Evolutionary conservation across 2,329 filamentous ascomycete species (phyloP).

Genomic region (Pestalotiopsis sp.): DNA sequence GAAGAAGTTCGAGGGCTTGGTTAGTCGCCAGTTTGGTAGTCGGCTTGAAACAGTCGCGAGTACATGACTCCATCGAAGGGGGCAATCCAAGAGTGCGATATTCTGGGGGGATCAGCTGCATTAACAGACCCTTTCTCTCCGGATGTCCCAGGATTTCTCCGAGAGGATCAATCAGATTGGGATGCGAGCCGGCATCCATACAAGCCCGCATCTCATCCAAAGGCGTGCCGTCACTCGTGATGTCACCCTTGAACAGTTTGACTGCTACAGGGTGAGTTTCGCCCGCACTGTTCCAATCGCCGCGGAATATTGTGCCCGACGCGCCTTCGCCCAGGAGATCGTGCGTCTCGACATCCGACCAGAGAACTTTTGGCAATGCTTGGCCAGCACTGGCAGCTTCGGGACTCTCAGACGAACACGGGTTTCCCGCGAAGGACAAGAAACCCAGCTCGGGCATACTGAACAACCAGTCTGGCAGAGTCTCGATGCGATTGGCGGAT

Average conservation of each 20-base stretch:
- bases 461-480: slow-evolving; percentile 46
- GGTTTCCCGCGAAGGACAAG: slow-evolving; percentile 50
- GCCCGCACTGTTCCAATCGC: slow-evolving; percentile 33
- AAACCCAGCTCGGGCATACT: slow-evolving; percentile 47
- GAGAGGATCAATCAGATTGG: slow-evolving; percentile 47
- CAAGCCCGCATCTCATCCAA: slow-evolving; percentile 52
- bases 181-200: slow-evolving; percentile 46
- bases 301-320: slow-evolving; percentile 48
- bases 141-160: slow-evolving; percentile 45
- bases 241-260: slow-evolving; percentile 50
- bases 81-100: slow-evolving; percentile 46
- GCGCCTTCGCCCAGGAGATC: slow-evolving; percentile 46
- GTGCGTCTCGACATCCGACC: slow-evolving; percentile 42
- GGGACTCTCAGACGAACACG: slow-evolving; percentile 35
- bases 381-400: slow-evolving; percentile 28
- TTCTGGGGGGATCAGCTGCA: slow-evolving; percentile 46
- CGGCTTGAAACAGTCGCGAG: slow-evolving; percentile 43
- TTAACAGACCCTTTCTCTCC: slow-evolving; percentile 43
- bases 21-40: slow-evolving; percentile 30
- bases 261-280: slow-evolving; percentile 43
- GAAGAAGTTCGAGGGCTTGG: slow-evolving; percentile 38
- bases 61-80: slow-evolving; percentile 47
- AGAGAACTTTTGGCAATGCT: slow-evolving; percentile 39
- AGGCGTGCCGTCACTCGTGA: slow-evolving; percentile 50
- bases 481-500: slow-evolving; percentile 41